Conservation (phyloP, 345 rosid genomes). For the Lumnitzera littorea region DNA sequence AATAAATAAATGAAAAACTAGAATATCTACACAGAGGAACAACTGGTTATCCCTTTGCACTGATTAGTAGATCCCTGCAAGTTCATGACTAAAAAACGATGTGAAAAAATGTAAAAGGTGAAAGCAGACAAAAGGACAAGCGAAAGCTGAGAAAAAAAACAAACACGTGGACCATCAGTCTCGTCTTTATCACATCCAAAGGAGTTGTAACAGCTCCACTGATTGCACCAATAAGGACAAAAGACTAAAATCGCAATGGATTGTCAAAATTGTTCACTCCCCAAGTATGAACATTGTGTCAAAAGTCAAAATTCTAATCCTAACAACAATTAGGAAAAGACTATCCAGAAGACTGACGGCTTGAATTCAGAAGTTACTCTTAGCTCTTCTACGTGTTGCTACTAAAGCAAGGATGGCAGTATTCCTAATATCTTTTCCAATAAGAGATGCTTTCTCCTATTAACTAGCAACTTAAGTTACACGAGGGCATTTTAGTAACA, state of each 20-base stretch:
- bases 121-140: background rate
- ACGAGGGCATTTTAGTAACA: too few relatives aligned
- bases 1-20: background rate
- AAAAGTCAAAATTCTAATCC: too few relatives aligned
- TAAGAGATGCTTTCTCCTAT: too few relatives aligned
- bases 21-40: slow-evolving; percentile 12
- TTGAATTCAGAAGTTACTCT: too few relatives aligned
- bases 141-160: background rate
- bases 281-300: too few relatives aligned
- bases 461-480: too few relatives aligned
- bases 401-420: too few relatives aligned
- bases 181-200: slow-evolving; percentile 69
- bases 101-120: too few relatives aligned
- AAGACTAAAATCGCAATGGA: background rate
- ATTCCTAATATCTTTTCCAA: too few relatives aligned
- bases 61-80: slow-evolving; percentile 54
- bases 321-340: too few relatives aligned
- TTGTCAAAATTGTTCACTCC: background rate
- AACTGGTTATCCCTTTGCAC: slow-evolving; percentile 60
- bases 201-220: slow-evolving; percentile 76
- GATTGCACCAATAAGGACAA: slow-evolving; percentile 37
- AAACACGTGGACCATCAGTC: slow-evolving; percentile 69
- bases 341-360: too few relatives aligned
- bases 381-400: too few relatives aligned
- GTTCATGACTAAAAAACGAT: background rate